Conservation (phyloP, 352 stramenopile species). For the Pythium aquatile region DNA sequence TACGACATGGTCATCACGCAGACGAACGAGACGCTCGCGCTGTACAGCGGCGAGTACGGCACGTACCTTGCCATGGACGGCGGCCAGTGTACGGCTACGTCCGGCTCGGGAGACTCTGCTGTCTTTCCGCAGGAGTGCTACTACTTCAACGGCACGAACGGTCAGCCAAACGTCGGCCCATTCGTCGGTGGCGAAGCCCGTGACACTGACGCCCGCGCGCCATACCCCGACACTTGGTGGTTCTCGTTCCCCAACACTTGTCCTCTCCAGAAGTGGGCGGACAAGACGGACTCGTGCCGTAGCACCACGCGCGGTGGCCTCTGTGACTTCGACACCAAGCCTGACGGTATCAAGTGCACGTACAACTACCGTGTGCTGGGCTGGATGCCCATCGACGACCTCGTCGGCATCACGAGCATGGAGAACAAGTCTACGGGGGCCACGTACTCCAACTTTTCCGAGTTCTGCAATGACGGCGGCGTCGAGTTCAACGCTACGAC, state of each 20-base stretch:
- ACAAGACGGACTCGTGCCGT: conserved; percentile 51
- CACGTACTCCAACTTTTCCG: conserved; percentile 56
- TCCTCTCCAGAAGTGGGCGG: conserved; percentile 29
- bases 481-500: conserved; percentile 58
- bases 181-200: conserved; percentile 61
- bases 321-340: conserved; percentile 42
- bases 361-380: conserved; percentile 75
- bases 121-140: conserved; percentile 55
- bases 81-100: conserved; percentile 56
- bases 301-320: conserved; percentile 38
- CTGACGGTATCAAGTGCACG: conserved; percentile 62
- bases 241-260: conserved; percentile 85
- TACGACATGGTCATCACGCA: conserved; percentile 77
- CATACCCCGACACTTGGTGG: conserved; percentile 77
- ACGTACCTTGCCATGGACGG: conserved; percentile 66
- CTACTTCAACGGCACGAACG: conserved; percentile 73
- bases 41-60: conserved; percentile 71
- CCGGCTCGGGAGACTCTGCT: conserved; percentile 24
- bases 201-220: conserved; percentile 49
- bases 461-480: conserved; percentile 59
- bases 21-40: conserved; percentile 72
- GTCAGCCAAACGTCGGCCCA: conserved; percentile 57
- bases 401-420: conserved; percentile 73
- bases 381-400: conserved; percentile 68
- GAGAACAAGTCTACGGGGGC: conserved; percentile 31